Base-by-base conservation (phyloP, 2,329 filamentous ascomycete genomes). In the Harringtonia lauricola region DNA sequence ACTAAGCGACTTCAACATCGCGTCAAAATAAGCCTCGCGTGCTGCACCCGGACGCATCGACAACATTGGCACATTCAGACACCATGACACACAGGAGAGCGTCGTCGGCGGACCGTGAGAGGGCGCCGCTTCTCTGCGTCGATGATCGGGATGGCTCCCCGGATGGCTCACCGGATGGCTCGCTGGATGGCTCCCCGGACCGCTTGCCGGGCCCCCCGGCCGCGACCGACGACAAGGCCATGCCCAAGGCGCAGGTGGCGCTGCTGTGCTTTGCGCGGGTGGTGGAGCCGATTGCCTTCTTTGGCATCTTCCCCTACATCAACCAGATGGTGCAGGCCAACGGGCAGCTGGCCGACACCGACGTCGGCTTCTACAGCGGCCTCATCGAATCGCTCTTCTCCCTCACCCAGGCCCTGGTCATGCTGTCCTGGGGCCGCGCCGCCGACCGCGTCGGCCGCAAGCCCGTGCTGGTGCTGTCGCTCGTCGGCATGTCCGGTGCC, bases 221-320 rank as follows among this genome's bases (percentile, higher is more conserved):
- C n/a, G n/a, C n/a, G n/a, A n/a, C n/a, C n/a, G n/a, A n/a, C n/a
- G n/a, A n/a, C n/a, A n/a, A n/a, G n/a, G n/a, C 24, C 1, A 57
- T 84, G 14, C 74, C 78, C n/a, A 67, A 64, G 48, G 42, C 57
- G n/a, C 86, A 90, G 58, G 78, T 92, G 42, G 59, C 82, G 28
- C 60, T 84, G 12, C 74, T 92, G 13, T 90, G 85, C 65, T 84
- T 79, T 57, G 79, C 80, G 2, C 76, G 84, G 7, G 57, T 85
- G 22, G 67, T 86, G 36, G 86, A 90, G 55, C 84, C 86, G 1
- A 72, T 89, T 34, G 82, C 83, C n/a, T 90, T 86, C 65, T 90
- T 89, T 65, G 78, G 72, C 57, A 86, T 90, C 58, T 84, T 90
- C 54, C 83, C 85, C 1, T 90, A 84, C 62, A 74, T 92, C 60